Conservation (phyloP, 805 yeast species). For the Lipomyces japonicus region DNA sequence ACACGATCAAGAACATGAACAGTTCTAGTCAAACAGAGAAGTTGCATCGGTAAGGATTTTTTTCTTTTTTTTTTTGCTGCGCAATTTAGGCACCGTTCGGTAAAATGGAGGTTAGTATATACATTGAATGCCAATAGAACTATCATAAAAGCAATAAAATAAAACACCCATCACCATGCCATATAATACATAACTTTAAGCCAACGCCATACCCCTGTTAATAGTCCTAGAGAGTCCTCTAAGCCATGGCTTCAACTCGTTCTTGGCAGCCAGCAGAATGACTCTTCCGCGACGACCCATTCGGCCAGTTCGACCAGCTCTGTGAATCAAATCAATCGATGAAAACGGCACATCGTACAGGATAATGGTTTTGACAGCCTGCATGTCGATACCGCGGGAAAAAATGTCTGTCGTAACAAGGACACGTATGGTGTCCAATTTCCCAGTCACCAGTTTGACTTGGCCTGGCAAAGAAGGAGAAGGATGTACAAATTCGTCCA, state of each 20-base stretch:
- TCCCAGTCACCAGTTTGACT: conserved; percentile 31
- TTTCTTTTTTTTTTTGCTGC: no score
- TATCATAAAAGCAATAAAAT: background rate
- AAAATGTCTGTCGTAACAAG: conserved; percentile 83
- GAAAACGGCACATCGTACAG: conserved; percentile 81
- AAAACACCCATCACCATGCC: background rate
- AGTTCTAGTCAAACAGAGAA: conserved; percentile 17
- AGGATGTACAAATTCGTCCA: conserved; percentile 61
- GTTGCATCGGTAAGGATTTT: conserved; percentile 10
- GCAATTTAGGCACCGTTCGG: background rate
- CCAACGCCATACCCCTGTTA: conserved; percentile 45
- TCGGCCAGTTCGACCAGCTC: conserved; percentile 93
- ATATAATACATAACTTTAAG: conserved; percentile 24
- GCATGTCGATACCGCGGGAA: conserved; percentile 87
- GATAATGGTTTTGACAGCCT: conserved; percentile 73
- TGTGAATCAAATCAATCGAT: conserved; percentile 80
- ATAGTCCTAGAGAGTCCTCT: conserved; percentile 67
- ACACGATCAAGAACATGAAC: background rate
- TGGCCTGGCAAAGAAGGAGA: conserved; percentile 40
- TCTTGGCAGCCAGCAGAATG: conserved; percentile 66
- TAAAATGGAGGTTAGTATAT: background rate
- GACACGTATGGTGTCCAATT: conserved; percentile 50
- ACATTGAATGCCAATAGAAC: background rate
- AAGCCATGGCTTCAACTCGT: conserved; percentile 29
- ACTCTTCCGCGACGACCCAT: conserved; percentile 88